phyloP scores from a whole-genome alignment of 768 basidiomycete species.

The Gymnopilus dilepis region DNA sequence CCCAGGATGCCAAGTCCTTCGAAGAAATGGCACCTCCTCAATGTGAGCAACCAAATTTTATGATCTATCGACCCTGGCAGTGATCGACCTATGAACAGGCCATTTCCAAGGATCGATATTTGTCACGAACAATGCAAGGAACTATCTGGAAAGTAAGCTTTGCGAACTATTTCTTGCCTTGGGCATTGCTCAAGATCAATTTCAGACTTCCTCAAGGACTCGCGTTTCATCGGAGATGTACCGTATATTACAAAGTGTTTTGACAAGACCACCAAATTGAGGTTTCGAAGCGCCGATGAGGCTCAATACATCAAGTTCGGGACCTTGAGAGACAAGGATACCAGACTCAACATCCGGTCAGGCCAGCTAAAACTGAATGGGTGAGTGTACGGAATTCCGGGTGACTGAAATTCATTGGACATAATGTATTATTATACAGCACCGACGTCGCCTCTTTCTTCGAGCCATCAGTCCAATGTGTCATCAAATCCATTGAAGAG shows the following conservation, averaged over 20 bases:
- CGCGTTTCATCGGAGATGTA: conserved; percentile 45
- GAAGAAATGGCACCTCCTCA: conserved; percentile 54
- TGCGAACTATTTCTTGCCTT: not conserved
- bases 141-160: conserved; percentile 41
- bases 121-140: conserved; percentile 46
- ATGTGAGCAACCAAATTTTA: conserved; percentile 39
- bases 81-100: conserved; percentile 9
- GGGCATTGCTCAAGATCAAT: not conserved
- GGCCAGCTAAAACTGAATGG: conserved; percentile 50
- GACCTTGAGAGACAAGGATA: conserved; percentile 44
- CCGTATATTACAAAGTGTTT: conserved; percentile 45
- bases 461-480: conserved; percentile 36
- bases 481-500: conserved; percentile 31
- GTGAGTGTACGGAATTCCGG: conserved; percentile 21
- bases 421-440: conserved; percentile 15
- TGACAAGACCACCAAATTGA: conserved; percentile 50
- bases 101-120: conserved; percentile 53
- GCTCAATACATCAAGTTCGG: conserved; percentile 54
- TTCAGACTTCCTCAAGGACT: conserved; percentile 44
- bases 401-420: not conserved
- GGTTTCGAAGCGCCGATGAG: conserved; percentile 42
- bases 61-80: too few species aligned
- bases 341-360: conserved; percentile 42
- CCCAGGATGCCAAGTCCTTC: conserved; percentile 34
- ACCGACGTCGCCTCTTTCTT: conserved; percentile 38